Evolutionary conservation across 106 monocot genomes (phyloP).

Genomic region (Dactylorhiza incarnata): DNA sequence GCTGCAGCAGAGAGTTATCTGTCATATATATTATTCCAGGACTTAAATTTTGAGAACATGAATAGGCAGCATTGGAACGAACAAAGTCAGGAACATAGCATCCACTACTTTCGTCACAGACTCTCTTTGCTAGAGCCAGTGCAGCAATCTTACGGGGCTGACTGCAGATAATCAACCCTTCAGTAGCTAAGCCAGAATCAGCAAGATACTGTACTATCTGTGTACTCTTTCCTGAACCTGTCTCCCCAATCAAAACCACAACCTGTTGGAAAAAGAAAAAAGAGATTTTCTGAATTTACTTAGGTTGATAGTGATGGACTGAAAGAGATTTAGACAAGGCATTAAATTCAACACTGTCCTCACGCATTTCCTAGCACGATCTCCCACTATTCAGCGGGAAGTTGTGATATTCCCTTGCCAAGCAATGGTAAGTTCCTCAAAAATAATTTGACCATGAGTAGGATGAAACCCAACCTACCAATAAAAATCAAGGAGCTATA

Average conservation of each 20-base stretch:
- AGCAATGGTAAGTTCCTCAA: no score
- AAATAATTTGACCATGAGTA: no score
- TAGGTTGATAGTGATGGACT: not conserved
- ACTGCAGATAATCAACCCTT: constrained; percentile 78
- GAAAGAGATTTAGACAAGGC: no score
- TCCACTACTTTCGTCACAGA: constrained; percentile 67
- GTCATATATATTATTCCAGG: constrained; percentile 71
- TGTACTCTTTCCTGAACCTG: constrained; percentile 97
- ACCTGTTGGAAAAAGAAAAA: constrained; percentile 35
- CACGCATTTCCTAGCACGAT: no score
- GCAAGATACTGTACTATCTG: constrained; percentile 90
- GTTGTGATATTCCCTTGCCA: no score
- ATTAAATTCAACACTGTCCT: no score
- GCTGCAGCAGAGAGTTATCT: constrained; percentile 79
- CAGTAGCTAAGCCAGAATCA: constrained; percentile 50
- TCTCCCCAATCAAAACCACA: constrained; percentile 76
- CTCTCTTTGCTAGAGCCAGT: constrained; percentile 62
- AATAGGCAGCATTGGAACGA: constrained; percentile 40
- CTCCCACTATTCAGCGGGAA: no score
- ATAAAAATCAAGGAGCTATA: no score
- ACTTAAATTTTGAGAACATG: constrained; percentile 29
- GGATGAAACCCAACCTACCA: no score
- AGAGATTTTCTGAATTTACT: not conserved
- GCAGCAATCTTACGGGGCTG: constrained; percentile 97
- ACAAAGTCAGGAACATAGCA: constrained; percentile 53